phyloP scores from a whole-genome alignment of 305 asterid genomes.

The Fraxinus baroniana region DNA sequence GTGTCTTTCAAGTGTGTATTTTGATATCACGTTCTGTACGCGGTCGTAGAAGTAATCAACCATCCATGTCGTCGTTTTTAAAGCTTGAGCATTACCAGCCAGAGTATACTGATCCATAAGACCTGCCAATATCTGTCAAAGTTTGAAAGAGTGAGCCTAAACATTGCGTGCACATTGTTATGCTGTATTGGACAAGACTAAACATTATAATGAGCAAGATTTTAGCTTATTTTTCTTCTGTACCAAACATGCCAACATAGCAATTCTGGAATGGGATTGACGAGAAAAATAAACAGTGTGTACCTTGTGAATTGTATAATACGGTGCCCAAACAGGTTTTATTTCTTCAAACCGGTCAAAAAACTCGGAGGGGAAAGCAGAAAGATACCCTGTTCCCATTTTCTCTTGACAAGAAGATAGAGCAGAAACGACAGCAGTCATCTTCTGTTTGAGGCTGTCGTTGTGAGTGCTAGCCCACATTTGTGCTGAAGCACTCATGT shows the following conservation, averaged over 20 bases:
- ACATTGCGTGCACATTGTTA: neutral
- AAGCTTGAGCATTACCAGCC: constrained; percentile 63
- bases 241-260: neutral
- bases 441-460: constrained; percentile 53
- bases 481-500: constrained; percentile 82
- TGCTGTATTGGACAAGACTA: neutral
- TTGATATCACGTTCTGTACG: constrained; percentile 67
- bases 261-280: neutral
- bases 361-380: constrained; percentile 75
- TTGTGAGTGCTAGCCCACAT: constrained; percentile 91
- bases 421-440: constrained; percentile 59
- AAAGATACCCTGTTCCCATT: constrained; percentile 78
- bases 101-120: constrained; percentile 79
- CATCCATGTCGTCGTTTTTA: constrained; percentile 62
- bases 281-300: neutral
- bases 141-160: neutral
- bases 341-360: constrained; percentile 77
- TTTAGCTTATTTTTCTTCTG: neutral
- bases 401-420: constrained; percentile 66
- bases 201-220: neutral
- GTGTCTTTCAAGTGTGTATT: constrained; percentile 65
- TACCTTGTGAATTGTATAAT: constrained; percentile 91
- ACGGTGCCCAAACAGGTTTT: constrained; percentile 85
- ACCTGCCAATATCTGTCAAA: constrained; percentile 78
- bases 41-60: constrained; percentile 83